Percentiles rank a stretch among this genome's conserved stretches.
These are phyloP conservation scores for Psophocarpus tetragonolobus DNA, from an alignment of 306 rosid genomes.

Conservation along the genomic window DNA sequence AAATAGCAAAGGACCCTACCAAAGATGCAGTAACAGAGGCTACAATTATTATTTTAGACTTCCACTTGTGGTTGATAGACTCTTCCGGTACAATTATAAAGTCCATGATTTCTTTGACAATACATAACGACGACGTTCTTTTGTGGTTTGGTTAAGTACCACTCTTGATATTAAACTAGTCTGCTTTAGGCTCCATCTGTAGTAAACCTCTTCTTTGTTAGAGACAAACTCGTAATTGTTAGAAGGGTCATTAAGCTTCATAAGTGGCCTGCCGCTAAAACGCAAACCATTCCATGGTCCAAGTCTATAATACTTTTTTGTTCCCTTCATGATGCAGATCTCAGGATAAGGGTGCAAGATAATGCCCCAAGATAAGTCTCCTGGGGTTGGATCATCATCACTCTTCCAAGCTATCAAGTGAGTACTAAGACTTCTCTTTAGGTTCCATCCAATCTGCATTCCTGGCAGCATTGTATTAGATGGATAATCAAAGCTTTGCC, in stretches of 20 bases:
- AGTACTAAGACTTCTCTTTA: background rate
- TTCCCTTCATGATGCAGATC: no score
- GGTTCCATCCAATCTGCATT: slow-evolving; percentile 40
- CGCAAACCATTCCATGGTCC: slow-evolving; percentile 29
- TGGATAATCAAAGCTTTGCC: slow-evolving; percentile 14
- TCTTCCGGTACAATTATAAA: background rate
- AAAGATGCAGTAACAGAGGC: background rate
- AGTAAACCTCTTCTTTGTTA: no score
- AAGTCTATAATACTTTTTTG: no score
- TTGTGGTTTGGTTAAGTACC: background rate
- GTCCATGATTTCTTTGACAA: background rate
- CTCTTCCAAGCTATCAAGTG: slow-evolving; percentile 11
- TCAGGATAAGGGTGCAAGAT: no score
- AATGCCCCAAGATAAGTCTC: no score
- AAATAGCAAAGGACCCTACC: no score
- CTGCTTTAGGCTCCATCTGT: background rate
- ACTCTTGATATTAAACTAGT: background rate
- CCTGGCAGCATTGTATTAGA: slow-evolving; percentile 26
- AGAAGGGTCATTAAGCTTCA: no score
- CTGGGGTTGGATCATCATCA: no score
- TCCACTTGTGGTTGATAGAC: background rate
- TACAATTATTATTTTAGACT: background rate
- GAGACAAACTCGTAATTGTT: no score
- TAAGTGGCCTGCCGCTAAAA: no score
- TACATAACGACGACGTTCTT: background rate